Percentiles rank a stretch among this genome's conserved stretches.
Evolutionary conservation across 2,329 filamentous ascomycete genomes (phyloP).

Genomic region (Zasmidium cellare): DNA sequence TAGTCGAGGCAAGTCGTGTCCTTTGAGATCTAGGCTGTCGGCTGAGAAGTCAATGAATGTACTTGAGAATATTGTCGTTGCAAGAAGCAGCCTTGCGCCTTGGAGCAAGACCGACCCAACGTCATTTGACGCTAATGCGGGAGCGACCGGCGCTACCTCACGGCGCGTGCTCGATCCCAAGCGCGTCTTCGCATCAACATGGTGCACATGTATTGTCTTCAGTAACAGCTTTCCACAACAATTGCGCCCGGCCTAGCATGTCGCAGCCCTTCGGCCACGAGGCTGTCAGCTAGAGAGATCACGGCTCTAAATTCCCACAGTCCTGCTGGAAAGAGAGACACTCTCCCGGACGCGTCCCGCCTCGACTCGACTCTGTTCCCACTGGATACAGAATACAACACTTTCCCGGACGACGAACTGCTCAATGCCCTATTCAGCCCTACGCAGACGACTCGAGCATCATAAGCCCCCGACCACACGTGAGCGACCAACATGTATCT

Average conservation of each 20-base stretch:
- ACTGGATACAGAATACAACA: background rate
- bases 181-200: background rate
- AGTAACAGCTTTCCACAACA: background rate
- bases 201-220: too few species aligned
- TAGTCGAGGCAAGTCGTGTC: too few species aligned
- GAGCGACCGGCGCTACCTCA: background rate
- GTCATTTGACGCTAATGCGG: background rate
- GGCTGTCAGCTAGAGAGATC: background rate
- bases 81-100: too few species aligned
- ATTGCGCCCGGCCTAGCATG: background rate
- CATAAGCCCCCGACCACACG: background rate
- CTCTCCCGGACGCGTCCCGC: constrained; percentile 3
- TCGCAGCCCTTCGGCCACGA: background rate
- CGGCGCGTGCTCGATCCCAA: background rate
- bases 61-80: too few species aligned
- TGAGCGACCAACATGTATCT: constrained; percentile 74
- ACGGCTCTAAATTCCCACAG: background rate
- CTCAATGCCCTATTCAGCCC: background rate
- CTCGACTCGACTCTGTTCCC: background rate
- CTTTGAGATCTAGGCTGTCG: too few species aligned
- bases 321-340: background rate
- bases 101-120: background rate
- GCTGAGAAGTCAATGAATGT: too few species aligned
- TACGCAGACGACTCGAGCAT: background rate
- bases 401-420: background rate